Evolutionary conservation across 441 rosid genomes (phyloP), one percentile per base, ranked within the genome.

Genomic region (Brassica balearica): DNA sequence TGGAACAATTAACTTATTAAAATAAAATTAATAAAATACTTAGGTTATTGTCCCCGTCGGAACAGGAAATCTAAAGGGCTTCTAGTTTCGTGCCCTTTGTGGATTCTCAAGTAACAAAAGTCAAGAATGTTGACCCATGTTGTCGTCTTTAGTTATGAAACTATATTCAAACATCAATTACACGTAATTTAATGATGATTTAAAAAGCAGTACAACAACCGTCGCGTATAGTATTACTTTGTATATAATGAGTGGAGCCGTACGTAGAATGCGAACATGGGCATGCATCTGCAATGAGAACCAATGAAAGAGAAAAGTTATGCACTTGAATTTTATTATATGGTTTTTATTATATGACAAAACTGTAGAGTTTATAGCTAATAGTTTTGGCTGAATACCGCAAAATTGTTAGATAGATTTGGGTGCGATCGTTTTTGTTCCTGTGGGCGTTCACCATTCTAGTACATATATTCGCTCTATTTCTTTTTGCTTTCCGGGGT

Each of bases 91-190:
- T 80, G 80, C 60, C 83, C 83, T 80, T 80, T 75, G 80, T 75
- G 51, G 70, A 71, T 46, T 59, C 69, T 75, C 77, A 75, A 75
- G 83, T 71, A 75, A 71, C 80, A 58, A 75, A 70, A 75, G 83
- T 80, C 83, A 75, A 80, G 73, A 80, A 71, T 80, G 53, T 80
- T 80, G 80, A 80, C 80, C 69, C 73, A 65, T 75, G 64, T 69
- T 55, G 76, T 75, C 69, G 63, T 75, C 73, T 74, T 80, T 25
- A 22, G 15, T 43, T 70, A 75, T 43, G 17, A 69, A 64, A 63
- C 19, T 17, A 32, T 75, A 80, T 70, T 70, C 48, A 65, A 74
- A 65, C 34, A 69, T 51, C 79, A 75, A 75, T 65, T 74, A 25
- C 65, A 65, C 20, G 14, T 63, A 79, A 14, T 79, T 74, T 73